These are phyloP conservation scores for Colletotrichum navitas DNA, from an alignment of 2,329 filamentous ascomycete species.

Conservation along the genomic window DNA sequence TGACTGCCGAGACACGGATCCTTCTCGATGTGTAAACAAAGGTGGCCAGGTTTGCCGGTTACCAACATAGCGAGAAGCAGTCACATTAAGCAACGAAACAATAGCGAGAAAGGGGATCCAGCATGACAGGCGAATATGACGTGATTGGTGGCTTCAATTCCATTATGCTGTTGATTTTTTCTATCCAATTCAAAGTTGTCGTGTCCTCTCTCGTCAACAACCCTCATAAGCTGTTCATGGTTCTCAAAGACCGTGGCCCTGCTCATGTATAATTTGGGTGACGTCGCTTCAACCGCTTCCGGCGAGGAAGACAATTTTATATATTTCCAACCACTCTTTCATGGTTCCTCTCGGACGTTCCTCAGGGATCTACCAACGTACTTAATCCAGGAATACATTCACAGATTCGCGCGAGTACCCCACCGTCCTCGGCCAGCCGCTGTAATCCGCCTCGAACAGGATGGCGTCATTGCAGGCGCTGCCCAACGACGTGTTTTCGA, in stretches of 20 bases:
- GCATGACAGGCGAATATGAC: too few species aligned
- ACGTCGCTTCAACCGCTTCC: background rate
- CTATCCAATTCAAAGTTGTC: background rate
- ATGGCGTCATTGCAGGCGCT: constrained; percentile 37
- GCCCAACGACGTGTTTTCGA: constrained; percentile 35
- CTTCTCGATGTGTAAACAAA: too few species aligned
- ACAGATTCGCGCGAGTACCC: constrained; percentile 35
- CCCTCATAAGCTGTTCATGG: background rate
- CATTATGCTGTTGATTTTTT: background rate
- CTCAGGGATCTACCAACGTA: background rate
- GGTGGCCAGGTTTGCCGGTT: background rate
- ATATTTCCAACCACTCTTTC: background rate
- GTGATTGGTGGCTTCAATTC: background rate
- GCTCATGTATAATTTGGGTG: background rate
- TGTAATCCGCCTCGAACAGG: constrained; percentile 36
- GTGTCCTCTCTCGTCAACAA: background rate
- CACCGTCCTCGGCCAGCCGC: constrained; percentile 31
- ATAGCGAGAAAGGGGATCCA: background rate
- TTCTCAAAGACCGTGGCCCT: background rate
- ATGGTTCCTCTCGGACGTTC: too few species aligned
- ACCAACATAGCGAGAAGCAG: background rate
- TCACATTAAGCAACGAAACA: background rate
- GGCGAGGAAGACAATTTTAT: background rate
- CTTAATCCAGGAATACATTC: constrained; percentile 22
- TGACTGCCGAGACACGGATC: too few species aligned